These are phyloP conservation scores for Edhazardia aedis DNA, from an alignment of 371 early-diverging fungal genomes.

Conservation along the genomic window DNA sequence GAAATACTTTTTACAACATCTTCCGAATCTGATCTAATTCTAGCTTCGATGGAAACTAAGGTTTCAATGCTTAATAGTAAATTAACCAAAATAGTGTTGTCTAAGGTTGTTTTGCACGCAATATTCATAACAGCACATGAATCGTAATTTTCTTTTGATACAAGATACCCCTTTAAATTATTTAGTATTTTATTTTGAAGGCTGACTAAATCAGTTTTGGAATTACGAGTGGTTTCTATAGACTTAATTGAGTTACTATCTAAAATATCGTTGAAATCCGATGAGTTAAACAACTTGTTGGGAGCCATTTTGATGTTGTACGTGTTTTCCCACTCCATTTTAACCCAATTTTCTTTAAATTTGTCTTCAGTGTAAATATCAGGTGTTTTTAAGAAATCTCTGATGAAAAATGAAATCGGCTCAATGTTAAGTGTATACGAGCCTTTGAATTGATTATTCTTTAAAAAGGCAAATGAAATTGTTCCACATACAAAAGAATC, in stretches of 20 bases:
- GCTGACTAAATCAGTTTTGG: too few relatives aligned
- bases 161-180: slow-evolving; percentile 19
- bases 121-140: slow-evolving; percentile 35
- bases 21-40: slow-evolving; percentile 37
- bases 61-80: slow-evolving; percentile 15
- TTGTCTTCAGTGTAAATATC: slow-evolving; percentile 14
- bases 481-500: slow-evolving; percentile 37
- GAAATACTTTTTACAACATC: slow-evolving; percentile 41
- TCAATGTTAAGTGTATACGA: slow-evolving; percentile 23
- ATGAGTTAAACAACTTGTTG: too few relatives aligned
- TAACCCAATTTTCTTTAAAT: slow-evolving; percentile 34
- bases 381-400: slow-evolving; percentile 32
- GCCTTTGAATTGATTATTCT: slow-evolving; percentile 10
- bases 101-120: slow-evolving; percentile 26
- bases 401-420: slow-evolving; percentile 31
- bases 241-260: too few relatives aligned
- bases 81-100: slow-evolving; percentile 33
- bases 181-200: slow-evolving; percentile 12
- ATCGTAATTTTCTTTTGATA: slow-evolving; percentile 14
- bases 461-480: slow-evolving; percentile 24
- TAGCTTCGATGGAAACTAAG: slow-evolving; percentile 13
- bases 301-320: slow-evolving; percentile 25
- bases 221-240: too few relatives aligned
- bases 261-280: slow-evolving; percentile 6
- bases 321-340: slow-evolving; percentile 46